These are phyloP conservation scores for Paramyrothecium sp. DNA, from an alignment of 2,329 filamentous ascomycete genomes.

Conservation along the genomic window DNA sequence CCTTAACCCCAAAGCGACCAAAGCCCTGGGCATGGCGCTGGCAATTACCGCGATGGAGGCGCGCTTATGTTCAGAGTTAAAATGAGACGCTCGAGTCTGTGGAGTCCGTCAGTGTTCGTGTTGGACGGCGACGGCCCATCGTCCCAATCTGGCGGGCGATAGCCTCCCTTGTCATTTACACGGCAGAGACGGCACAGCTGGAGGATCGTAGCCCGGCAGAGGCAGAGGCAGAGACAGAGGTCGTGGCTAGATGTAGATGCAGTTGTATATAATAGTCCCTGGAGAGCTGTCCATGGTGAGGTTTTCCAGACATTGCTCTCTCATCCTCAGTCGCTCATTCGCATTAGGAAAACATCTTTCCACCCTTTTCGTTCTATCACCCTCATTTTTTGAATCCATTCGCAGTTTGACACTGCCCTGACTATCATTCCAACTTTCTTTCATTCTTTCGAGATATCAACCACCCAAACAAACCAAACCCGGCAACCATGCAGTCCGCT, in stretches of 20 bases:
- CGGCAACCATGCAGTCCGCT: constrained; percentile 11
- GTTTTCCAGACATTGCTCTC: not conserved
- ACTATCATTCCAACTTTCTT: not conserved
- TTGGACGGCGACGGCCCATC: not conserved
- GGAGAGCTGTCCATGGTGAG: not conserved
- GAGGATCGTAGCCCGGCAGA: not conserved
- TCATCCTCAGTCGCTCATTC: not conserved
- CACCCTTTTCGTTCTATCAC: not conserved
- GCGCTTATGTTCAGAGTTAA: not conserved
- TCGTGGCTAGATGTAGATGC: too few species aligned
- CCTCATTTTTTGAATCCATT: not conserved
- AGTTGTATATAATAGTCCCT: not conserved
- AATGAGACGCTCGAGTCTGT: not conserved
- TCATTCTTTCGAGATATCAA: too few species aligned
- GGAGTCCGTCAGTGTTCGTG: not conserved
- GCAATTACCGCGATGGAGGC: not conserved
- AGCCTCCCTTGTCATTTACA: not conserved
- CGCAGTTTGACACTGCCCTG: not conserved
- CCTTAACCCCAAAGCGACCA: too few species aligned
- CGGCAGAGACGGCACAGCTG: not conserved
- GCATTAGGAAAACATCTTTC: not conserved
- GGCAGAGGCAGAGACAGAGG: too few species aligned
- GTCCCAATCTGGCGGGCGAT: too few species aligned
- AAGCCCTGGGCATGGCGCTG: too few species aligned
- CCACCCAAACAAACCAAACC: too few species aligned